A percentile compares a stretch with the other conserved stretches of the same genome.
Evolutionary conservation across 1,284 basidiomycete species (phyloP).

Genomic region (Testicularia cyperi): DNA sequence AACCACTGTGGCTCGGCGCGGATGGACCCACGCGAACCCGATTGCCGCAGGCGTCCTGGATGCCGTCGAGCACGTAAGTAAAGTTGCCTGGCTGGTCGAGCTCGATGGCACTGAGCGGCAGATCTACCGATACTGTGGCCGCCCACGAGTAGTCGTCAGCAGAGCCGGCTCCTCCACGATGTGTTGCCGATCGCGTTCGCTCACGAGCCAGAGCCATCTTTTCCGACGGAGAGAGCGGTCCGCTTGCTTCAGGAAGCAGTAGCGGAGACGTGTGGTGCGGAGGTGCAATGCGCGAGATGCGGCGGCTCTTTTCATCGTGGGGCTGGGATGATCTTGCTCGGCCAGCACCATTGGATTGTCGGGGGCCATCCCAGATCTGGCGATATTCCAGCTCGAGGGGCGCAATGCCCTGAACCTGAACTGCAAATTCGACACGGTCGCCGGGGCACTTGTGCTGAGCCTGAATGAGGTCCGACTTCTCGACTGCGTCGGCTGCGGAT

Average conservation of each 20-base stretch:
- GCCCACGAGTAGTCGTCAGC: conserved; percentile 44
- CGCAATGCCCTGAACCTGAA: conserved; percentile 46
- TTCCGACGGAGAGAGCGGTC: conserved; percentile 23
- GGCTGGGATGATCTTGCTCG: not conserved
- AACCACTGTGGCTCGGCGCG: conserved; percentile 2
- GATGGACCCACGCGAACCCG: conserved; percentile 7
- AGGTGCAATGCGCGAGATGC: conserved; percentile 37
- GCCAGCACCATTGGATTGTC: not conserved
- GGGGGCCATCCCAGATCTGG: conserved; percentile 11
- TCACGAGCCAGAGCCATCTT: conserved; percentile 26
- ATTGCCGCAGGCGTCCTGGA: conserved; percentile 57
- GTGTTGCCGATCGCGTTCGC: conserved; percentile 22
- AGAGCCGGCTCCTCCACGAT: conserved; percentile 9
- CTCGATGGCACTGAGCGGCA: conserved; percentile 49
- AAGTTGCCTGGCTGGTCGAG: conserved; percentile 43
- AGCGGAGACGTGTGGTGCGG: conserved; percentile 38
- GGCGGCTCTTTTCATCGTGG: conserved; percentile 14
- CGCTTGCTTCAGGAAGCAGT: conserved; percentile 26
- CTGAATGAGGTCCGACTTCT: conserved; percentile 1
- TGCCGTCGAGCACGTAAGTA: conserved; percentile 39
- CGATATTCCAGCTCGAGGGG: conserved; percentile 52
- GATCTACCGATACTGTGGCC: conserved; percentile 23
- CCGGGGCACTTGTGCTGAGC: conserved; percentile 47
- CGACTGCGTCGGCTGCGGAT: conserved; percentile 1
- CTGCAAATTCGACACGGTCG: conserved; percentile 43